Evolutionary conservation across 352 stramenopile species (phyloP).

Genomic region (Phytopythium montanum): DNA sequence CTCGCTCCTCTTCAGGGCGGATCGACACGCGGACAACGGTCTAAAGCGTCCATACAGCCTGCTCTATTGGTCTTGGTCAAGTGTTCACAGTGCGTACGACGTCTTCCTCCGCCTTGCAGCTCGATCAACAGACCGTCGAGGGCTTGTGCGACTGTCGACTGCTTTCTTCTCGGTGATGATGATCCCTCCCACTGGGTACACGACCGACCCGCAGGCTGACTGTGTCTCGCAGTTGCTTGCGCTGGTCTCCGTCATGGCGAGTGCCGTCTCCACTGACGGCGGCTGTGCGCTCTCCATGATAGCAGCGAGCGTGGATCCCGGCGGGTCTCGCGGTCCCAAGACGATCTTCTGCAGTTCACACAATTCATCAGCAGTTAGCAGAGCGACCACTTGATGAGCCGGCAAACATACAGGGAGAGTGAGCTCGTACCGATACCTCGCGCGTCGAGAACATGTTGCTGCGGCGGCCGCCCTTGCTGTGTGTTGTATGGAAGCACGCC

Average conservation of each 20-base stretch:
- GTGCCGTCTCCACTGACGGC: constrained; percentile 42
- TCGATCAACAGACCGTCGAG: background rate
- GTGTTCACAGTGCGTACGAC: background rate
- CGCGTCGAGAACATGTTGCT: constrained; percentile 56
- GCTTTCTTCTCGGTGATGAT: background rate
- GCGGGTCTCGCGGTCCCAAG: constrained; percentile 44
- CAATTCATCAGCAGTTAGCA: background rate
- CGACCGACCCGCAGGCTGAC: background rate
- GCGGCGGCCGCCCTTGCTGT: constrained; percentile 20
- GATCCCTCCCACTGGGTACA: background rate
- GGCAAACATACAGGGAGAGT: background rate
- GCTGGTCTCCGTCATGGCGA: constrained; percentile 35
- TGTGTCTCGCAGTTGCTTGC: background rate
- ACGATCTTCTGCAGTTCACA: constrained; percentile 40
- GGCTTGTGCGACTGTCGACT: background rate
- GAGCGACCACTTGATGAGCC: background rate
- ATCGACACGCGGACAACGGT: background rate
- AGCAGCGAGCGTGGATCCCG: constrained; percentile 35
- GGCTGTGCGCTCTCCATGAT: constrained; percentile 48
- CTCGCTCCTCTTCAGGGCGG: background rate
- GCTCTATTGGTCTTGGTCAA: background rate
- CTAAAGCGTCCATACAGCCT: background rate
- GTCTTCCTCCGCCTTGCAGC: background rate
- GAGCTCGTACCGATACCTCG: constrained; percentile 28
- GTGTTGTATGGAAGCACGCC: constrained; percentile 19